Percentiles rank a stretch among this genome's conserved stretches.
phyloP scores from a whole-genome alignment of 441 rosid species.

The Aquilaria agallochum region DNA sequence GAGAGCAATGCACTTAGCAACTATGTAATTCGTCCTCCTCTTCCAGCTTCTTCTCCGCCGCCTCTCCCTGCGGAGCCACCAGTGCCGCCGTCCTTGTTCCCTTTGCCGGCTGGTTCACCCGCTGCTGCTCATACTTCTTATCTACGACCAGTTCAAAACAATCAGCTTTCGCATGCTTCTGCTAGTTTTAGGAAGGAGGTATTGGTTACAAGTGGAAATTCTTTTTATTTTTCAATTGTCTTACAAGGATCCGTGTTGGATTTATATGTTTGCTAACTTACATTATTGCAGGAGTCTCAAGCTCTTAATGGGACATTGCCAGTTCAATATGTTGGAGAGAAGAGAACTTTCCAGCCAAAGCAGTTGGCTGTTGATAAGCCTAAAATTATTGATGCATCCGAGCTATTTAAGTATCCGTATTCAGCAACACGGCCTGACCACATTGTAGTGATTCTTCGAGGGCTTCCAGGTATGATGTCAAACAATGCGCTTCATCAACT shows the following conservation, averaged over 20 bases:
- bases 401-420: slow-evolving; percentile 65
- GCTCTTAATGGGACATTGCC: slow-evolving; percentile 26
- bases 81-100: slow-evolving; percentile 37
- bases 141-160: slow-evolving; percentile 19
- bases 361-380: slow-evolving; percentile 44
- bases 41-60: slow-evolving; percentile 69
- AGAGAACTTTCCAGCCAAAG: slow-evolving; percentile 27
- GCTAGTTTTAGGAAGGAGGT: slow-evolving; percentile 40
- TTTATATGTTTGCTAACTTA: slow-evolving; percentile 2
- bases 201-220: slow-evolving; percentile 9
- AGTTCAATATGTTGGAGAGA: slow-evolving; percentile 23
- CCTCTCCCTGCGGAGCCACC: slow-evolving; percentile 50
- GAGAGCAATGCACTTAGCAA: slow-evolving; percentile 13
- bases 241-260: too few species aligned
- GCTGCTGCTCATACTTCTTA: slow-evolving; percentile 16
- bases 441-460: slow-evolving; percentile 81
- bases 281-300: slow-evolving; percentile 27
- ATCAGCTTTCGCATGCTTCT: slow-evolving; percentile 26
- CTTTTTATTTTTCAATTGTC: background rate
- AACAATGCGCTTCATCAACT: background rate
- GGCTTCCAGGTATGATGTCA: slow-evolving; percentile 66
- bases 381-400: slow-evolving; percentile 56
- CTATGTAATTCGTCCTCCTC: slow-evolving; percentile 49
- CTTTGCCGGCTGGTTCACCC: slow-evolving; percentile 34
- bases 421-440: slow-evolving; percentile 69